Base-by-base conservation (phyloP, 2,329 filamentous ascomycete species). In the Trichoderma cornu-damae region DNA sequence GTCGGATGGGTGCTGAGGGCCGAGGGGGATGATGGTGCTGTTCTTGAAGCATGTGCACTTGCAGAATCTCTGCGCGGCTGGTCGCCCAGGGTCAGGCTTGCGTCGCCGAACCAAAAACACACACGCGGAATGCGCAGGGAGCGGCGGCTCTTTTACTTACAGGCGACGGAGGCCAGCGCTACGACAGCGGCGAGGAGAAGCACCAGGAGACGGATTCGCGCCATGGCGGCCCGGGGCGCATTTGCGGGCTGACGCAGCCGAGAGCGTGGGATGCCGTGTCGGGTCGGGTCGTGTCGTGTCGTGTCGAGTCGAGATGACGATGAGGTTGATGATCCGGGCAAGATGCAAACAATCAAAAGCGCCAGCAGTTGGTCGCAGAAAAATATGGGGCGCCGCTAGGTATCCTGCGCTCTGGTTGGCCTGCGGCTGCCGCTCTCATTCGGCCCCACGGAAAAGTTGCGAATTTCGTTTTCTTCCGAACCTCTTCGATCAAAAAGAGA, bases 31-130 rank as follows among this genome's bases (percentile, higher is more conserved):
- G 65, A 87, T 84, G 62, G 83, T 86, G 76, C 81, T 84, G 74
- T 87, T 86, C 64, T 81, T 82, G 74, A 85, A 85, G 73, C 84
- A 87, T 63, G 82, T 86, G 73, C 84, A 87, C 77, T 87, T 87
- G 77, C 84, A 87, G 69, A 86, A 87, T 2, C 80, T 82, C 16
- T 82, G 83, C 42, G 82, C 79, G 30, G 79, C 83, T 86, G 65
- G 12, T 34, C 9, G 6, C 11, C n/a, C n/a, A 40, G 22, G 28
- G 22, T 44, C 30, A 55, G 5, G 32, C 24, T 26, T 38, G 24
- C 7, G 20, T n/a, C n/a, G n/a, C n/a, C n/a, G n/a, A n/a, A n/a
- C n/a, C n/a, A n/a, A n/a, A n/a, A n/a, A n/a, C n/a, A n/a, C 12
- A 50, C 14, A 26, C 37, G 38, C 14, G 18, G n/a, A n/a, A 34